Base-by-base conservation (phyloP, 106 monocot species). In the Dactylorhiza incarnata region DNA sequence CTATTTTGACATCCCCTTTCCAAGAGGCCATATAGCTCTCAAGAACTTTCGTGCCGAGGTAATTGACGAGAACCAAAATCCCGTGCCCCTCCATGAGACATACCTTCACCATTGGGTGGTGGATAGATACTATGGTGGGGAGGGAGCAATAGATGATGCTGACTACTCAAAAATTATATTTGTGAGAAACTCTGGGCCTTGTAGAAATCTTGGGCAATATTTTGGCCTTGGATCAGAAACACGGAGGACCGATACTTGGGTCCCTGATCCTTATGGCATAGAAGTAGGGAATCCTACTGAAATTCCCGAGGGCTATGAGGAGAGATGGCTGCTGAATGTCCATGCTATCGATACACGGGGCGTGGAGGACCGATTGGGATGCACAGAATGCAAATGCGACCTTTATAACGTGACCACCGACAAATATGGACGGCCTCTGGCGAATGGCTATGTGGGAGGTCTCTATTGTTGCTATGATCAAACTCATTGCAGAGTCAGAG, bases 81-180 rank as follows among this genome's bases (percentile, higher is more conserved):
- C 91, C 4, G 76, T 95, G 8, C 89, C 95, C 7, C 89, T 95
- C 45, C 86, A 87, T 52, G 91, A 95, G 65, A 87, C 95, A 6
- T 95, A 95, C 59, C 84, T 95, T 50, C 95, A 95, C 76, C 95
- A 95, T 63, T 95, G 95, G 95, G 71, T 84, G 6, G 73, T 95
- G 5, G 52, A 29, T 2, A 73, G 81, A 73, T 95, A 89, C 79
- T 91, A 87, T 15, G 73, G 54, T 9, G 16, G 19, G 5, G 79
- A 75, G 48, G 66, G 7, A 23, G 55, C 6, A 17, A 59, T 44
- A 75, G 15, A 29, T 23, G 56, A 51, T 9, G n/a, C 3, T 7
- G 23, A 75, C 3, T 29, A 24, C 25, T 73, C 82, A 14, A 80
- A 84, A n/a, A 26, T 76, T 8, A 78, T 81, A 11, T 15, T 61